A percentile compares a stretch with the other conserved stretches of the same genome.
Conservation (phyloP, 2,329 filamentous ascomycete genomes). For the Pseudogymnoascus sp. region DNA sequence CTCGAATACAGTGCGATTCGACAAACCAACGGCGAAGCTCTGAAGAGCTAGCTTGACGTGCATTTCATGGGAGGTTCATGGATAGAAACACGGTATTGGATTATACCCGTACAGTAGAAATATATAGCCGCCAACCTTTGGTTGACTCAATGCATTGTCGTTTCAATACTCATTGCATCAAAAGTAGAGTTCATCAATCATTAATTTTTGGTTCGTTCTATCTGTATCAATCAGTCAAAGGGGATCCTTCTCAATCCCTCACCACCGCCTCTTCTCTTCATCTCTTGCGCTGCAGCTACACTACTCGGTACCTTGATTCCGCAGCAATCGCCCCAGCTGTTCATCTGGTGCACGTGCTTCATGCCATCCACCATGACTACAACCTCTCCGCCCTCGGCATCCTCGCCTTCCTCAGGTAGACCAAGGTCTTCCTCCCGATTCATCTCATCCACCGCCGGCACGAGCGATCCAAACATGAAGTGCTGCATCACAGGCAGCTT, state of each 20-base stretch:
- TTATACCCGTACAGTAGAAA: conserved; percentile 2
- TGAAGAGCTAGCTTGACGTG: conserved; percentile 13
- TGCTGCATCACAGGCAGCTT: conserved; percentile 99
- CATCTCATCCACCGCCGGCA: conserved; percentile 78
- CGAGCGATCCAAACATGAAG: conserved; percentile 81
- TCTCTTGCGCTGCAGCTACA: conserved; percentile 81
- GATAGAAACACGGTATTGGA: conserved; percentile 6
- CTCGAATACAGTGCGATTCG: conserved; percentile 42
- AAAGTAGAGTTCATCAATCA: conserved; percentile 1
- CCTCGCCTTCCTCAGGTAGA: conserved; percentile 38
- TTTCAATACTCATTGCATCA: neutral
- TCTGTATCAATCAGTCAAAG: conserved; percentile 51
- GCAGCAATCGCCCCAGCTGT: conserved; percentile 89
- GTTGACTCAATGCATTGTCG: neutral
- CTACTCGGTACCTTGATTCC: conserved; percentile 96
- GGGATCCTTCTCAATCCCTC: conserved; percentile 64
- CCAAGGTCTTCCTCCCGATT: conserved; percentile 49
- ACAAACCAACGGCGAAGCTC: conserved; percentile 29
- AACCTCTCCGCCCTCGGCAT: conserved; percentile 47
- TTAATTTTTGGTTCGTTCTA: conserved; percentile 3
- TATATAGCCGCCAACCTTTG: neutral
- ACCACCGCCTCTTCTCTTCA: conserved; percentile 60
- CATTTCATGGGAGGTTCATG: conserved; percentile 4
- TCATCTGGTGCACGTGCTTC: conserved; percentile 62
- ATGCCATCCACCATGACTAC: conserved; percentile 56